Evolutionary conservation across 2,329 filamentous ascomycete species (phyloP), one percentile per base, ranked within the genome.

Genomic region (Fusarium zealandicum): DNA sequence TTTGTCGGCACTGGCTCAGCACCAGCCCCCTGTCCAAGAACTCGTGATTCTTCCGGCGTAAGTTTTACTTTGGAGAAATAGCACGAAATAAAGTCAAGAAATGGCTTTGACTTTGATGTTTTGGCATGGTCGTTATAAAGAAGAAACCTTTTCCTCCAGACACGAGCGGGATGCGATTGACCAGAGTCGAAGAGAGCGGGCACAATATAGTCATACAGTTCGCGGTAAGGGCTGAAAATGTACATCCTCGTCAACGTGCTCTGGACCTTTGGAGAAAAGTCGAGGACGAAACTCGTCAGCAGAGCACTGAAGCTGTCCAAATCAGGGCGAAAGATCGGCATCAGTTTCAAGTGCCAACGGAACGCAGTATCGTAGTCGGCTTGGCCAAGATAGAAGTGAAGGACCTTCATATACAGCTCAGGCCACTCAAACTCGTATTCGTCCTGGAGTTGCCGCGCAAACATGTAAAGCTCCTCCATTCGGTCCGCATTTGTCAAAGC

Each of bases 171-270:
- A 3, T 61, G 62, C 1, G 78, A 77, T 28, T 74, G 69, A 1
- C 82, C 82, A n/a, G 72, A 69, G 5, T 73, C 68, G 61, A 79
- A 84, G 2, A 85, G 71, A 43, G 76, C 69, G 3, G 82, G 80
- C n/a, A 85, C 74, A 7, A 85, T 49, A 16, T 71, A 68, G 59
- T 84, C 81, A 63, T 85, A 85, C 0, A 84, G 61, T 10, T 67
- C 59, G 35, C 75, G 79, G 38, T 79, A 72, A 3, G 64, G 64
- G 38, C 75, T 80, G 14, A 73, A 71, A 8, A 73, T 65, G 55
- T 85, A 85, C 9, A 85, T 69, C 12, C 71, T 67, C 35, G 70
- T 72, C 7, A 85, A 69, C 3, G 73, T 73, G 9, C 70, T 69
- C 37, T 79, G 74, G 40, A 76, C 65, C 17, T 69, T 61, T 3